Evolutionary conservation across 1,139 yeast species (phyloP).

Genomic region (Arxiozyma telluris): DNA sequence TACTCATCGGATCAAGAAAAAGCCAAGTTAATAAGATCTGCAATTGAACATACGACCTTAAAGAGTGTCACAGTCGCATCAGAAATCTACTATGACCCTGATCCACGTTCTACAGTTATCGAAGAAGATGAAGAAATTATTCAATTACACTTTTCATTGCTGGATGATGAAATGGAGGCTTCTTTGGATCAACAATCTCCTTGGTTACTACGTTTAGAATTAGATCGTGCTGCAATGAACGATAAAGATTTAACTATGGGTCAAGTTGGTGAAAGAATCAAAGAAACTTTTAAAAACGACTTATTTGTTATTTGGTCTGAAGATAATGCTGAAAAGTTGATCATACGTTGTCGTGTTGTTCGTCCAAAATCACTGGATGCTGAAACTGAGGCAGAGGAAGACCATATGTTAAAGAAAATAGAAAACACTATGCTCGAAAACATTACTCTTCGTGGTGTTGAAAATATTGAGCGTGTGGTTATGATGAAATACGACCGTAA

Average conservation of each 20-base stretch:
- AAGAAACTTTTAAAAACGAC: constrained; percentile 89
- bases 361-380: constrained; percentile 92
- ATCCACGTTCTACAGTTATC: constrained; percentile 90
- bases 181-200: constrained; percentile 92
- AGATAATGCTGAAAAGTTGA: constrained; percentile 94
- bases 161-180: constrained; percentile 94
- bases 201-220: constrained; percentile 91
- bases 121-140: constrained; percentile 96
- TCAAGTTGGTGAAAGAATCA: constrained; percentile 93
- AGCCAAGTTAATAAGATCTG: constrained; percentile 92
- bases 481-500: constrained; percentile 85
- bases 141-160: constrained; percentile 93
- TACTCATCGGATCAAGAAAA: constrained; percentile 81
- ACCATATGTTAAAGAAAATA: constrained; percentile 87
- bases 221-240: constrained; percentile 97
- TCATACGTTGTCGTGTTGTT: constrained; percentile 96
- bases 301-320: constrained; percentile 98
- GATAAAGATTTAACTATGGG: constrained; percentile 97
- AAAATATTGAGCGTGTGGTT: constrained; percentile 77
- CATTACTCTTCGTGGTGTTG: constrained; percentile 91
- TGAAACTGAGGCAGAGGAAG: constrained; percentile 94
- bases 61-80: constrained; percentile 96
- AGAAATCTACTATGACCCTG: constrained; percentile 95
- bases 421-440: constrained; percentile 96
- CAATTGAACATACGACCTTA: constrained; percentile 92